Evolutionary conservation across 371 early-diverging fungal genomes (phyloP).

Genomic region (Polyrhizophydium stewartii): DNA sequence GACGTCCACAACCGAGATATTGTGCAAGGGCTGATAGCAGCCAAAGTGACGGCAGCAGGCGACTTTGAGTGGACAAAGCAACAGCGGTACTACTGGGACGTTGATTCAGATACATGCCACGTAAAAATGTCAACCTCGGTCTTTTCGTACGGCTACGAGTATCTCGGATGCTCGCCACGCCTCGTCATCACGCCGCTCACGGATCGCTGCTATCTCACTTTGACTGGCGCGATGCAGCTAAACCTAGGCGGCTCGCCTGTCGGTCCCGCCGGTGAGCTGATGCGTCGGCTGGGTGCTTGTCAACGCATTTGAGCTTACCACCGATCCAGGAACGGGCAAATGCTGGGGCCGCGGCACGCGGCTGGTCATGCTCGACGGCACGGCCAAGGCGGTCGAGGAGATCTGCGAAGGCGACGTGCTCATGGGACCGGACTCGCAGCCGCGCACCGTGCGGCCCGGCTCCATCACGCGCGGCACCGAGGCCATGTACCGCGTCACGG

Average conservation of each 20-base stretch:
- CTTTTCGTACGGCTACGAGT: slow-evolving; percentile 54
- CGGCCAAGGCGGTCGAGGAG: too few relatives aligned
- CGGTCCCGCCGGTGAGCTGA: slow-evolving; percentile 42
- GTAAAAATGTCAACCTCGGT: slow-evolving; percentile 48
- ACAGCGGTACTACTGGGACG: slow-evolving; percentile 53
- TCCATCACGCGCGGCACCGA: too few relatives aligned
- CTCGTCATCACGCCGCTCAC: slow-evolving; percentile 56
- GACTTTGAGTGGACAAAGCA: slow-evolving; percentile 58
- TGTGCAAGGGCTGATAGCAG: slow-evolving; percentile 34
- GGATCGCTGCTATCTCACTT: slow-evolving; percentile 51
- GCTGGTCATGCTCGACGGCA: too few relatives aligned
- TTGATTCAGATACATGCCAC: slow-evolving; percentile 46
- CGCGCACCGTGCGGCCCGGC: too few relatives aligned
- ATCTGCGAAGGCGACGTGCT: too few relatives aligned
- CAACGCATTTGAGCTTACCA: too few relatives aligned
- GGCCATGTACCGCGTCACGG: too few relatives aligned
- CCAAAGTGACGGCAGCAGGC: slow-evolving; percentile 29
- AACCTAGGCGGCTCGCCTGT: slow-evolving; percentile 54
- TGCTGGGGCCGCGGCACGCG: too few relatives aligned
- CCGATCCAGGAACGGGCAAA: too few relatives aligned
- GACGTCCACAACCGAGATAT: slow-evolving; percentile 60
- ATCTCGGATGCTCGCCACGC: slow-evolving; percentile 49
- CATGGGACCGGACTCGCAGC: too few relatives aligned
- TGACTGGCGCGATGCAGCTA: slow-evolving; percentile 52
- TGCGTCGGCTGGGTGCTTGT: too few relatives aligned